Evolutionary conservation across 441 rosid genomes (phyloP), one percentile per base, ranked within the genome.

Genomic region (Jatropha multifida): DNA sequence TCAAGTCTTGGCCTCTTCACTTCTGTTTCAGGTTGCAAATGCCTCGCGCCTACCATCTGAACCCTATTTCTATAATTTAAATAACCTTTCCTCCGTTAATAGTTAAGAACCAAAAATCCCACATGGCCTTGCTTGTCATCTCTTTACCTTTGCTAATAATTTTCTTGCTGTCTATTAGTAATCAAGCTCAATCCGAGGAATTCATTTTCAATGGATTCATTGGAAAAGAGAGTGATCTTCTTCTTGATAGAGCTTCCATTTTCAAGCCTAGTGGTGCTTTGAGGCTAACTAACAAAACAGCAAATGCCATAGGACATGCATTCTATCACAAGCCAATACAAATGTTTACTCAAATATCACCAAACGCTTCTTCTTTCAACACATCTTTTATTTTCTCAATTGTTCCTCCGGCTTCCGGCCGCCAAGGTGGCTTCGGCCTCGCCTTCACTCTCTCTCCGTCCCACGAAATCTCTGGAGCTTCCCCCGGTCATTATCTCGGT

Each of bases 351-450:
- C 18, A 0, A 74, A 74, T 58, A 11, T 38, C 67, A 48, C 18
- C 69, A 7, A 52, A 80, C 40, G 68, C 71, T 73, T 56, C 67
- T 55, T 90, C 92, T 69, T 89, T 92, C 75, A 83, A 73, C 79
- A 86, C 97, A 2, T 48, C 72, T 70, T 87, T 90, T 11, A 90
- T 90, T 48, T 92, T 92, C 32, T 84, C 82, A 12, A 88, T 90
- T 10, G 75, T 38, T 56, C 85, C 82, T 9, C 73, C 86, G 0
- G 69, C 77, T 55, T 40, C 85, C 2, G 86, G 32, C 32, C 32
- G 82, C 18, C 42, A 67, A 44, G 94, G 97, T 5, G 97, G 93
- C 9, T 84, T 56, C n/a, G 94, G 97, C 69, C 75, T 92, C 17
- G 89, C 93, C 67, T 92, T 92, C 78, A 76, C 85, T 12, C 63